Base-by-base conservation (phyloP, 225 moss, liverwort and hornwort genomes). In the Lunularia cruciata region DNA sequence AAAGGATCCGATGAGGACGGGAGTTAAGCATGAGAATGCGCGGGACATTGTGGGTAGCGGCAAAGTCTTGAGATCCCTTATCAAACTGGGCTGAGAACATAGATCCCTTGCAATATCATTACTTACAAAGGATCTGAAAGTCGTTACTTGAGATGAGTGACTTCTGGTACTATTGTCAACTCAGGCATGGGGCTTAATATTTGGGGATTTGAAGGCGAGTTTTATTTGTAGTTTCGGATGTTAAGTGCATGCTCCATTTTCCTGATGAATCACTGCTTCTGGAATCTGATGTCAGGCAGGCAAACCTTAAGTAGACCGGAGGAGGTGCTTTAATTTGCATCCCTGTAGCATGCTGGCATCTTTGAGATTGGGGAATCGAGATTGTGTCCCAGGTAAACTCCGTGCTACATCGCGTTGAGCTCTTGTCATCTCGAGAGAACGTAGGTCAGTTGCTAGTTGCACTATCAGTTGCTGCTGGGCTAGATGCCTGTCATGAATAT, bases 1-100 rank as follows among this genome's bases (percentile, higher is more conserved):
- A 81, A 81, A 66, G 77, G 77, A 46, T 81, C 81, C 31, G 81
- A 81, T 30, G 77, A 81, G 63, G 81, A 81, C 65, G 77, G 77
- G 42, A 77, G 70, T 74, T 81, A 62, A 63, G 54, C 37, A 46
- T 39, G 56, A 38, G 30, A n/a, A 8, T 30, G 14, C 6, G 8
- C 27, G 10, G 56, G 65, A 38, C 38, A 47, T 57, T 69, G 59
- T 28, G 53, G 51, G 39, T 54, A 65, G 57, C 51, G 65, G 57
- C 65, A 67, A 36, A 36, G 49, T 67, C 32, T 47, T 36, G 49
- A 49, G 11, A 20, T 67, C 32, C 22, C 20, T 34, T 28, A 46
- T 19, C 33, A 35, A 46, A 31, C 9, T 46, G 30, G 9, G 47
- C 67, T 67, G 33, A 20, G 49, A 45, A 46, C 65, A n/a, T 63